Base-by-base conservation (phyloP, 805 yeast species). In the Saccharomycopsis oosterbeekiorum region DNA sequence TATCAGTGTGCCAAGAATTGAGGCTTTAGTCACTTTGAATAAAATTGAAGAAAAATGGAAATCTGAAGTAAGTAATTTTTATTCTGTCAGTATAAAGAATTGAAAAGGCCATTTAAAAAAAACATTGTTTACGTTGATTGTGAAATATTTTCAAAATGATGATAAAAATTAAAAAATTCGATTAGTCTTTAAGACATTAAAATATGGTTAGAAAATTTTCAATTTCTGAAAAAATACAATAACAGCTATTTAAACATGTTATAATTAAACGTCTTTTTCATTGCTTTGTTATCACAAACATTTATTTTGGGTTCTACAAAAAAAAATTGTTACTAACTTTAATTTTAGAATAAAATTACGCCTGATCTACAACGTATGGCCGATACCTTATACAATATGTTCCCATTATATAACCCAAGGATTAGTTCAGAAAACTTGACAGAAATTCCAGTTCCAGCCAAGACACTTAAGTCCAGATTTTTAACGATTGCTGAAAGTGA, bases 371-470 rank as follows among this genome's bases (percentile, higher is more conserved):
- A 73, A 60, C 80, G 73, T 65, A 84, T 88, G 82, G 75, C 87
- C 5, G 69, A 73, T 6, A 77, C 84, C 17, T 78, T 94, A 84
- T 83, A 84, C 71, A 81, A 82, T 60, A 85, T 91, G 88, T 88
- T 93, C 76, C 97, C 97, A 56, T 73, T 89, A 54, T 86, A 80
- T 69, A 74, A 78, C 56, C 74, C 80, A 60, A 73, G 75, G 61
- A 66, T 66, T 68, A 78, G 67, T 54, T 70, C 84, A 10, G 96
- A 92, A 70, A 88, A 90, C 70, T 78, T 91, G 70, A 88, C 96
- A n/a, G 97, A 93, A 77, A 89, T 92, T 77, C 97, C 97, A 40
- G 84, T 88, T 58, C 96, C 97, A 39, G 81, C 84, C 66, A 89
- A 86, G 74, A 88, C 96, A 1, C 77, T 86, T 65, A 84, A 84